Percentiles rank a stretch among this genome's conserved stretches.
phyloP scores from a whole-genome alignment of 345 rosid genomes.

The Kernera saxatilis region DNA sequence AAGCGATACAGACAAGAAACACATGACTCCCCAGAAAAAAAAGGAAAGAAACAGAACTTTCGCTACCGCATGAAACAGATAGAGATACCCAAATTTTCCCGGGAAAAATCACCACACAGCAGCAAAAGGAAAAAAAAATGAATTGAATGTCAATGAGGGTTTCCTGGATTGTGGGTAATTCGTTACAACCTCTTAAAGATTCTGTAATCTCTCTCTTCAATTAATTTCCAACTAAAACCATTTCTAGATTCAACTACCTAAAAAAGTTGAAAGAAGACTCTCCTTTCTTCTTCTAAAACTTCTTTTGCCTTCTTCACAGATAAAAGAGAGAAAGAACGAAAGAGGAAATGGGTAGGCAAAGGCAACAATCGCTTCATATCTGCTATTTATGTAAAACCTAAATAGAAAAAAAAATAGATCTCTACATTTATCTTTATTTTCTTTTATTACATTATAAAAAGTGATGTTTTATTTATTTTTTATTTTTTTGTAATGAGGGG shows the following conservation, averaged over 20 bases:
- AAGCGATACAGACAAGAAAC: slow-evolving; percentile 20
- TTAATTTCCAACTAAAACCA: slow-evolving; percentile 24
- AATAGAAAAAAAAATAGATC: too few species aligned
- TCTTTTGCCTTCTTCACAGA: slow-evolving; percentile 7
- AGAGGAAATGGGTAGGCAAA: slow-evolving; percentile 17
- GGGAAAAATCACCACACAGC: slow-evolving; percentile 28
- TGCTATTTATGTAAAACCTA: slow-evolving; percentile 4
- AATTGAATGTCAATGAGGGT: slow-evolving; percentile 11
- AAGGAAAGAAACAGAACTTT: not conserved
- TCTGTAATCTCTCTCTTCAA: slow-evolving; percentile 11
- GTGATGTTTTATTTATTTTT: not conserved
- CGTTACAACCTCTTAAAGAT: slow-evolving; percentile 41
- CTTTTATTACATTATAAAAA: not conserved
- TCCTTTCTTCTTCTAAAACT: not conserved
- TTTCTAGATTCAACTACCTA: slow-evolving; percentile 34
- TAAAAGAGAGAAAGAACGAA: not conserved
- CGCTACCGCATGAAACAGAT: slow-evolving; percentile 6
- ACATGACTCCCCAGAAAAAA: slow-evolving; percentile 5
- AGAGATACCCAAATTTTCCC: slow-evolving; percentile 6
- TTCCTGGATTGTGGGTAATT: slow-evolving; percentile 47
- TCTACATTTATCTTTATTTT: not conserved
- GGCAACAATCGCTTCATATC: slow-evolving; percentile 9
- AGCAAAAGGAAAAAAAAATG: slow-evolving; percentile 17
- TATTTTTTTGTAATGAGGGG: slow-evolving; percentile 20
- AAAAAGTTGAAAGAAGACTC: slow-evolving; percentile 11